A percentile compares a stretch with the other conserved stretches of the same genome.
These are phyloP conservation scores for Arabidopsis thaliana DNA, from an alignment of 345 rosid genomes.

Conservation along the genomic window DNA sequence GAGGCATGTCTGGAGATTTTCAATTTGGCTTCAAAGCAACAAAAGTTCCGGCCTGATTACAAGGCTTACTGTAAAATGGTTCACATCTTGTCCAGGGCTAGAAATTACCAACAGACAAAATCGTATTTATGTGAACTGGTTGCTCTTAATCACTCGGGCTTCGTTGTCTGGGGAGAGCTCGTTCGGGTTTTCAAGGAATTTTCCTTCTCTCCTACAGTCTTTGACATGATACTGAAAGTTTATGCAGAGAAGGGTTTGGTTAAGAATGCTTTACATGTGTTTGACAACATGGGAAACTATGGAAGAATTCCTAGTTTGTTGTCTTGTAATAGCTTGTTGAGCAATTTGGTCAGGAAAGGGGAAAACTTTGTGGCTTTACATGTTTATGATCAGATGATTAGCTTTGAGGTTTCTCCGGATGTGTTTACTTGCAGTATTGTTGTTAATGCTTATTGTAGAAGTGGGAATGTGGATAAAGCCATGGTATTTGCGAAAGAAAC, in stretches of 20 bases:
- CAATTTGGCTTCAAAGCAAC: conserved; percentile 64
- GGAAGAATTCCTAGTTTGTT: conserved; percentile 68
- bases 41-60: conserved; percentile 60
- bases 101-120: conserved; percentile 69
- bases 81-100: conserved; percentile 79
- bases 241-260: conserved; percentile 66
- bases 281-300: conserved; percentile 75
- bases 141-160: conserved; percentile 48
- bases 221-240: conserved; percentile 81
- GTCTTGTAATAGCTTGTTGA: conserved; percentile 77
- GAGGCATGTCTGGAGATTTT: conserved; percentile 68
- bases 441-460: conserved; percentile 77
- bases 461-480: conserved; percentile 55
- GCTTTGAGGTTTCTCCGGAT: conserved; percentile 73
- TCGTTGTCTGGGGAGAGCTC: conserved; percentile 66
- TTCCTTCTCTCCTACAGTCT: conserved; percentile 67
- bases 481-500: conserved; percentile 53
- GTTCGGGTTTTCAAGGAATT: conserved; percentile 58
- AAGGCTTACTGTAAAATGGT: conserved; percentile 73
- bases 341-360: conserved; percentile 66
- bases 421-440: conserved; percentile 72
- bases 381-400: conserved; percentile 71
- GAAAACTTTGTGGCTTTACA: conserved; percentile 55
- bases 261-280: conserved; percentile 78
- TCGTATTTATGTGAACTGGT: conserved; percentile 58